Percentiles rank a stretch among this genome's conserved stretches.
These are phyloP conservation scores for Metarhizium sp. DNA, from an alignment of 2,329 filamentous ascomycete species.

Conservation along the genomic window DNA sequence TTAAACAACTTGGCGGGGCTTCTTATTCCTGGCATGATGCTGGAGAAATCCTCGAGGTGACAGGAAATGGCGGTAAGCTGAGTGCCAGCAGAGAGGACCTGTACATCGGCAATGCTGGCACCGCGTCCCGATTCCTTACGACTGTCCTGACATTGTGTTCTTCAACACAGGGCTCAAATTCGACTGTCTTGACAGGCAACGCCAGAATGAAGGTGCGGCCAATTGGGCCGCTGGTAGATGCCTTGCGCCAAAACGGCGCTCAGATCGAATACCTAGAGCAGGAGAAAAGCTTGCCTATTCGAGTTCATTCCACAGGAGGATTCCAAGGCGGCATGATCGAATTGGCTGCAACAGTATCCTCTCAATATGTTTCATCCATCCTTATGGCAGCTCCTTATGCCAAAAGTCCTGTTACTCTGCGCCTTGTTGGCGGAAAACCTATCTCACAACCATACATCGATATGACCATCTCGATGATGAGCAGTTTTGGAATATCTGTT, in stretches of 20 bases:
- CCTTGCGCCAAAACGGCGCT: slow-evolving; percentile 79
- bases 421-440: slow-evolving; percentile 88
- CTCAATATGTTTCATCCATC: slow-evolving; percentile 97
- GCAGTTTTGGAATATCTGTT: slow-evolving; percentile 76
- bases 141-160: slow-evolving; percentile 80
- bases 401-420: slow-evolving; percentile 83
- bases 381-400: slow-evolving; percentile 96
- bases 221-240: slow-evolving; percentile 87
- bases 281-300: slow-evolving; percentile 73
- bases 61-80: slow-evolving; percentile 81
- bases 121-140: slow-evolving; percentile 89
- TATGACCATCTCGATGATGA: slow-evolving; percentile 99
- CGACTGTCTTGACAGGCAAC: slow-evolving; percentile 84
- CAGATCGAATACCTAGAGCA: slow-evolving; percentile 77
- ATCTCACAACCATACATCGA: slow-evolving; percentile 97
- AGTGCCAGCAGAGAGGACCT: slow-evolving; percentile 66
- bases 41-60: slow-evolving; percentile 81
- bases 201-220: slow-evolving; percentile 92
- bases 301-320: slow-evolving; percentile 72
- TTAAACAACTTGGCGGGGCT: slow-evolving; percentile 73
- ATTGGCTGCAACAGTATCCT: slow-evolving; percentile 89
- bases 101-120: slow-evolving; percentile 94
- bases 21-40: slow-evolving; percentile 91
- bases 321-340: slow-evolving; percentile 83
- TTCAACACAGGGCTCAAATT: slow-evolving; percentile 46